These are phyloP conservation scores for Polyporus arcularius DNA, from an alignment of 768 basidiomycete genomes.

Conservation along the genomic window DNA sequence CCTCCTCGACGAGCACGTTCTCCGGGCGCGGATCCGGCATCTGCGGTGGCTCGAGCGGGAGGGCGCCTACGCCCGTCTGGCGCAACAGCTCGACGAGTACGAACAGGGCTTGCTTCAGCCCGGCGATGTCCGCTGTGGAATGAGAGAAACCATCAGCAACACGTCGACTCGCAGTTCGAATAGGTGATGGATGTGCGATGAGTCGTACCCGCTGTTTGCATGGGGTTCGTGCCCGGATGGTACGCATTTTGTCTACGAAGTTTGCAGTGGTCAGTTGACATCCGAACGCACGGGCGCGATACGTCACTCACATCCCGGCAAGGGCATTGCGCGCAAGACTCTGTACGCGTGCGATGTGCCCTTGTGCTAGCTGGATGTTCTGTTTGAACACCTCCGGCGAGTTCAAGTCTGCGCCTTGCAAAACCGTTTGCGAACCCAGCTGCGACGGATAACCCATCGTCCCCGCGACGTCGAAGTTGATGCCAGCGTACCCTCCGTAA, in stretches of 20 bases:
- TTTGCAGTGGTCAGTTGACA: no score
- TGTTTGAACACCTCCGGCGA: conserved; percentile 44
- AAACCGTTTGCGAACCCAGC: conserved; percentile 1
- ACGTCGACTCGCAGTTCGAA: no score
- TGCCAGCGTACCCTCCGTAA: neutral
- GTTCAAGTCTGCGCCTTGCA: conserved; percentile 8
- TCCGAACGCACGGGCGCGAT: no score
- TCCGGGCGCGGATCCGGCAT: neutral
- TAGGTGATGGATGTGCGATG: no score
- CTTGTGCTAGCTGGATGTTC: conserved; percentile 37
- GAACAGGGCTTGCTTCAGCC: conserved; percentile 14
- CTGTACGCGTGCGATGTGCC: conserved; percentile 53
- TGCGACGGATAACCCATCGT: conserved; percentile 8
- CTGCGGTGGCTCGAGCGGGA: conserved; percentile 42
- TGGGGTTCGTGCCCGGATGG: no score
- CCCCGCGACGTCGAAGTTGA: conserved; percentile 3
- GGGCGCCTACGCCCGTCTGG: conserved; percentile 65
- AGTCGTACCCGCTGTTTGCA: no score
- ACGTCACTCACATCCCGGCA: conserved; percentile 51
- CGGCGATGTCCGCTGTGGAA: no score
- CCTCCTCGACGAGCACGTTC: conserved; percentile 34
- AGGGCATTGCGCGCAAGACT: conserved; percentile 49
- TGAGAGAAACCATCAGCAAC: no score
- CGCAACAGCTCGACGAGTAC: conserved; percentile 50
- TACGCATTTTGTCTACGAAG: no score